A percentile compares a stretch with the other conserved stretches of the same genome.
phyloP scores from a whole-genome alignment of 2,329 filamentous ascomycete genomes.

The Aspergillus udagawae region DNA sequence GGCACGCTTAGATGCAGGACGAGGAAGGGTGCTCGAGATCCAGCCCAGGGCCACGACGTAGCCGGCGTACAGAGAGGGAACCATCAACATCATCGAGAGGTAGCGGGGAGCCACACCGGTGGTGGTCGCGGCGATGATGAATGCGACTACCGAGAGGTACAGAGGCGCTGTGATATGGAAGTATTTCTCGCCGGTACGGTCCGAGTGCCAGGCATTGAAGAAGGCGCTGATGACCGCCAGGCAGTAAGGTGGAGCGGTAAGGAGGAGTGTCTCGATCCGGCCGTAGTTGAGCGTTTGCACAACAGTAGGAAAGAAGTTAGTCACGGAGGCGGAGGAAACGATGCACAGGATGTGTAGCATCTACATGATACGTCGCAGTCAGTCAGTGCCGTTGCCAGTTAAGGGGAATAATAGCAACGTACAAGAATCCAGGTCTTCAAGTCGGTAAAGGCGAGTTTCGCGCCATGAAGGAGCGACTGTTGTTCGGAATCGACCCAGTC shows the following conservation, averaged over 20 bases:
- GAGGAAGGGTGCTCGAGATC: constrained; percentile 72
- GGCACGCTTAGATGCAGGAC: constrained; percentile 70
- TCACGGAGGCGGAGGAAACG: constrained; percentile 56
- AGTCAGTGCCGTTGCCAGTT: not conserved
- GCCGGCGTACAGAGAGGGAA: constrained; percentile 59
- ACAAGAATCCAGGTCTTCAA: constrained; percentile 59
- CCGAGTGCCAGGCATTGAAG: constrained; percentile 66
- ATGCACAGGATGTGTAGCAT: constrained; percentile 57
- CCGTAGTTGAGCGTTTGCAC: constrained; percentile 64
- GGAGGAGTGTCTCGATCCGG: constrained; percentile 56
- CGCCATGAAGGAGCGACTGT: constrained; percentile 49
- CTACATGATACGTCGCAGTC: constrained; percentile 21
- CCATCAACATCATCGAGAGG: constrained; percentile 69
- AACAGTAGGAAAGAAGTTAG: constrained; percentile 68
- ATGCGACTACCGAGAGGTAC: constrained; percentile 58
- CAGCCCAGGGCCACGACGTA: constrained; percentile 68
- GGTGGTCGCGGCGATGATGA: constrained; percentile 65
- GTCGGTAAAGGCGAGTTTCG: constrained; percentile 55
- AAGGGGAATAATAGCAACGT: constrained; percentile 11
- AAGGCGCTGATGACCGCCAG: constrained; percentile 60
- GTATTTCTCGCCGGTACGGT: constrained; percentile 67
- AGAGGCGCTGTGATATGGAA: constrained; percentile 63
- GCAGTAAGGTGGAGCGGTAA: constrained; percentile 63
- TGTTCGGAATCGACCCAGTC: constrained; percentile 57
- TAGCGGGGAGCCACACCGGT: constrained; percentile 60